phyloP scores from a whole-genome alignment of 2,329 filamentous ascomycete species.

The Sporothrix phasma region DNA sequence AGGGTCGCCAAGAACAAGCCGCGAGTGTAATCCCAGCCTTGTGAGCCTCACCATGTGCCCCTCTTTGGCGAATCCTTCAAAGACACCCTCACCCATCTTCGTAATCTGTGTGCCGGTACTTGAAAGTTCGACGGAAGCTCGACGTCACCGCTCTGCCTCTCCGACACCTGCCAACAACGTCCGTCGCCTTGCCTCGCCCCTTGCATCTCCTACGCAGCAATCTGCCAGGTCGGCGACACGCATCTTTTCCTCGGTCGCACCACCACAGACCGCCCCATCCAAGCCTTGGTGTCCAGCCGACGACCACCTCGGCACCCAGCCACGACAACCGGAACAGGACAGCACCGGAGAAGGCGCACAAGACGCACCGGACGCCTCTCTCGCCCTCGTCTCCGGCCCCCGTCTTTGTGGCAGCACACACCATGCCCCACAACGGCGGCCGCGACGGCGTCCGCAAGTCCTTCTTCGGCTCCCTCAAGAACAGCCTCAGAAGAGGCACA shows the following conservation, averaged over 20 bases:
- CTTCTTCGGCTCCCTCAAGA: slow-evolving; percentile 13
- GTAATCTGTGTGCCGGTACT: background rate
- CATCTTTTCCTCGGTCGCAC: background rate
- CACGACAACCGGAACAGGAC: background rate
- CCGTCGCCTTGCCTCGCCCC: background rate
- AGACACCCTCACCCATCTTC: background rate
- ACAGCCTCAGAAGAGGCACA: background rate
- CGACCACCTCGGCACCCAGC: background rate
- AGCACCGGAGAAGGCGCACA: background rate
- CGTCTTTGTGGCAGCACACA: background rate
- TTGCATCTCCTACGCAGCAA: background rate
- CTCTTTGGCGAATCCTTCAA: background rate
- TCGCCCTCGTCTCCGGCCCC: no score
- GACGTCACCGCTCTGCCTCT: background rate
- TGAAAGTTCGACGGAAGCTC: background rate
- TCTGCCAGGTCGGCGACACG: background rate
- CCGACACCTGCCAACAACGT: background rate
- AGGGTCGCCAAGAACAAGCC: background rate
- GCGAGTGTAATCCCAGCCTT: background rate
- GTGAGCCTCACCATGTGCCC: background rate
- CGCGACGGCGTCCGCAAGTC: slow-evolving; percentile 4
- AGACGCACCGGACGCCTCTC: background rate
- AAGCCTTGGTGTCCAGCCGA: background rate
- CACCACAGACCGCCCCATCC: background rate
- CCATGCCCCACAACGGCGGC: background rate